Base-by-base conservation (phyloP, 1,284 basidiomycete genomes). In the Ceratobasidium sp. region DNA sequence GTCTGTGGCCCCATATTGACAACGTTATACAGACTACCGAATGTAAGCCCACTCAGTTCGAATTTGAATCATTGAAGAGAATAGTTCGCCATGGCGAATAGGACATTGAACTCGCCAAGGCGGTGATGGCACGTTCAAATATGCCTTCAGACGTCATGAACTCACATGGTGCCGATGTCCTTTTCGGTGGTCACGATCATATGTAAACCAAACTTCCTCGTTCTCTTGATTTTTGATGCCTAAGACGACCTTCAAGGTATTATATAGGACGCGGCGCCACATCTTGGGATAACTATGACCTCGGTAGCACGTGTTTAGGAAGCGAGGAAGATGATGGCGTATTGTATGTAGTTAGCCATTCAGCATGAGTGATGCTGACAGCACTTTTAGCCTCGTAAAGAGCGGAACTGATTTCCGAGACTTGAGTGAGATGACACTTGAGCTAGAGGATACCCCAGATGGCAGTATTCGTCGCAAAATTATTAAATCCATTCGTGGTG, bases 401-500 rank as follows among this genome's bases (percentile, higher is more conserved):
- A 94, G 92, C 75, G 95, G 95, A 4, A 93, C 92, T 4, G 94
- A 97, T 80, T 97, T 97, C 79, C 87, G 92, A 39, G 94, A 97
- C 75, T 82, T 97, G 30, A 93, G 92, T 61, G 90, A 92, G 74
- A 82, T 95, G 50, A 83, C 80, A 0, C 80, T 97, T 21, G 86
- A 88, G 72, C 82, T 97, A 2, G 83, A 84, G 41, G 82, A 87
- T 60, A 85, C 89, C 0, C 86, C 89, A 0, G 79, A 83, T 41
- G 88, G 88, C 1, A 89, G 88, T 75, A 81, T 93, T 1, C 86
- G 95, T 73, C 84, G 80, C 61, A 89, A 89, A 74, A 82, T 91
- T 1, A 89, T 97, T 76, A 86, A 82, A 48, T 78, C 81, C 8
- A 83, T 96, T 45, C 85, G 80, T 72, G 93, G 92, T 88, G 75